A percentile compares a stretch with the other conserved stretches of the same genome.
Evolutionary conservation across 306 rosid genomes (phyloP).

Genomic region (Benincasa hispida): DNA sequence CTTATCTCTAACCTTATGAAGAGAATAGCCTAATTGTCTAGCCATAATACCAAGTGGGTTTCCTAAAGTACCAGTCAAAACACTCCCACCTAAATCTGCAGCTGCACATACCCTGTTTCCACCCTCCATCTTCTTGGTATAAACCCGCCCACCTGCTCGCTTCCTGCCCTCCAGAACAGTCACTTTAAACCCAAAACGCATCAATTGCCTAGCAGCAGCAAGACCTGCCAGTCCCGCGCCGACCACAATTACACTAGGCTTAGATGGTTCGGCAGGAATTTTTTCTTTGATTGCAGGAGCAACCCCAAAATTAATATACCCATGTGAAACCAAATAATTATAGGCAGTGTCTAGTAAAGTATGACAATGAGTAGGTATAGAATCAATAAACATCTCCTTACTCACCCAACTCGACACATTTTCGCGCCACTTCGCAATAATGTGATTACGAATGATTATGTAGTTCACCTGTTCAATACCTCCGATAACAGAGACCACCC

Average conservation of each 20-base stretch:
- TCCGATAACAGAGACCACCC: slow-evolving; percentile 57
- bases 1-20: slow-evolving; percentile 88
- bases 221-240: slow-evolving; percentile 90
- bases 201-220: slow-evolving; percentile 80
- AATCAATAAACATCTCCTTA: slow-evolving; percentile 51
- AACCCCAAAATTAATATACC: slow-evolving; percentile 78
- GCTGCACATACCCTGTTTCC: slow-evolving; percentile 75
- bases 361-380: slow-evolving; percentile 53
- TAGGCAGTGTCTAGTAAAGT: slow-evolving; percentile 60
- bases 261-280: slow-evolving; percentile 40
- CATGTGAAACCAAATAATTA: slow-evolving; percentile 59
- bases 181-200: slow-evolving; percentile 84
- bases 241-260: slow-evolving; percentile 45
- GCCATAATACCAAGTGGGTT: slow-evolving; percentile 92
- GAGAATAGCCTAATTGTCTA: slow-evolving; percentile 55
- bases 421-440: slow-evolving; percentile 93
- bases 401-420: slow-evolving; percentile 65
- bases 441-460: slow-evolving; percentile 76
- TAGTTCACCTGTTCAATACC: slow-evolving; percentile 94
- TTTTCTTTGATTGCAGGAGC: slow-evolving; percentile 51
- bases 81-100: slow-evolving; percentile 97
- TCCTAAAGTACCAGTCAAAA: slow-evolving; percentile 84
- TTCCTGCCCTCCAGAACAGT: slow-evolving; percentile 80
- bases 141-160: slow-evolving; percentile 79
- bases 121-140: slow-evolving; percentile 91